Conservation (phyloP, 2,329 filamentous ascomycete genomes). For the Ceratocystis harringtonii region DNA sequence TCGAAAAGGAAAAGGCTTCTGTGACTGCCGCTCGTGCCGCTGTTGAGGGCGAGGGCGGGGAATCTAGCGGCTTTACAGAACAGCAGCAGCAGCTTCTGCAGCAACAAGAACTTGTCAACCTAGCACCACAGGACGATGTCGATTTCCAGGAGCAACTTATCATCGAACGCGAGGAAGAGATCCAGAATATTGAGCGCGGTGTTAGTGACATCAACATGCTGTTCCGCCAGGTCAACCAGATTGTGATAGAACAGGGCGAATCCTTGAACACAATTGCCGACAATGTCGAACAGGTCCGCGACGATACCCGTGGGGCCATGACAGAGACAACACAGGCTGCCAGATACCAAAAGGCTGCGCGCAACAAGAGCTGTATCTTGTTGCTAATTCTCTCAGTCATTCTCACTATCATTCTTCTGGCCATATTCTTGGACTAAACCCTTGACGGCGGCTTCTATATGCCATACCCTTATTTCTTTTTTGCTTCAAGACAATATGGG, state of each 20-base stretch:
- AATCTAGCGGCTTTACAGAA: conserved; percentile 18
- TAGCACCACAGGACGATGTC: conserved; percentile 85
- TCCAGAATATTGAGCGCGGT: conserved; percentile 91
- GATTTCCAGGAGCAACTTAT: conserved; percentile 96
- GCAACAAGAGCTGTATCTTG: conserved; percentile 88
- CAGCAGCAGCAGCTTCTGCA: conserved; percentile 37
- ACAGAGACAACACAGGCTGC: conserved; percentile 71
- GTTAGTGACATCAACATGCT: conserved; percentile 92
- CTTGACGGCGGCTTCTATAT: not conserved
- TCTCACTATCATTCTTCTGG: conserved; percentile 74
- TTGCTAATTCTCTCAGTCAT: conserved; percentile 80
- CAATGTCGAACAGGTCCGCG: conserved; percentile 70
- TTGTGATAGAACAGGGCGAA: conserved; percentile 86
- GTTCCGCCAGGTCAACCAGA: conserved; percentile 95
- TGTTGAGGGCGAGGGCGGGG: conserved; percentile 43
- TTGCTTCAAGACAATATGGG: too few species aligned
- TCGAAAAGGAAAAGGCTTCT: conserved; percentile 85
- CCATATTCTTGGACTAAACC: conserved; percentile 58
- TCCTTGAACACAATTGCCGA: conserved; percentile 74
- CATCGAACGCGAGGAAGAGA: conserved; percentile 90
- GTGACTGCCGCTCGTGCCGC: conserved; percentile 70
- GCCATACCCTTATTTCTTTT: too few species aligned
- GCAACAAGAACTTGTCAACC: conserved; percentile 59
- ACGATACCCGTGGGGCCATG: conserved; percentile 74
- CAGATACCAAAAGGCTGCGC: conserved; percentile 85